Percentiles rank a stretch among this genome's conserved stretches.
Conservation (phyloP, 345 rosid species). For the Salix caprea region DNA sequence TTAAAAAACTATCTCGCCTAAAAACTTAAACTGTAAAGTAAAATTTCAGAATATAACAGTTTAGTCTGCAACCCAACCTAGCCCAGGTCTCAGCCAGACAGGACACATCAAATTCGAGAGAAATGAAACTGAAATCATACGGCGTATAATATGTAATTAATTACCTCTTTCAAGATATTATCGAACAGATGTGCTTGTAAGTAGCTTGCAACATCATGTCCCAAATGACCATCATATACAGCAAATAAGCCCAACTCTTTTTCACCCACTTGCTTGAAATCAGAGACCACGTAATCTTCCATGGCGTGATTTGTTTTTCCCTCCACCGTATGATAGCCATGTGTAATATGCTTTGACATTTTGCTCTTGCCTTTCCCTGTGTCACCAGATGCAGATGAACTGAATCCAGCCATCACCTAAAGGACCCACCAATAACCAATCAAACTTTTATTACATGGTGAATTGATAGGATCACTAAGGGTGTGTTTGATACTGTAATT, state of each 20-base stretch:
- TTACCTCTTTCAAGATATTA: conserved; percentile 72
- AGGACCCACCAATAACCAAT: conserved; percentile 9
- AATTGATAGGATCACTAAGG: too few species aligned
- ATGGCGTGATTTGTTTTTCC: conserved; percentile 78
- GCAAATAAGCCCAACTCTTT: conserved; percentile 77
- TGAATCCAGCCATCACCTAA: conserved; percentile 53
- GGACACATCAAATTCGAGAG: neutral
- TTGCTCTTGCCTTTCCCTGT: conserved; percentile 79
- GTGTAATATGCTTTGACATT: conserved; percentile 51
- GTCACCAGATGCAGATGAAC: conserved; percentile 40
- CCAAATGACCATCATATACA: conserved; percentile 84
- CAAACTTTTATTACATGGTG: too few species aligned
- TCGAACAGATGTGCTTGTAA: conserved; percentile 63
- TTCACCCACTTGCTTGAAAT: conserved; percentile 43
- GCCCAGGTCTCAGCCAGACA: too few species aligned
- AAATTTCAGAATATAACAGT: too few species aligned
- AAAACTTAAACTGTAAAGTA: too few species aligned
- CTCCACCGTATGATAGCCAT: conserved; percentile 67
- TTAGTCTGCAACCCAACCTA: too few species aligned
- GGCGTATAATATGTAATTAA: neutral
- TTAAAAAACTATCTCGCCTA: too few species aligned
- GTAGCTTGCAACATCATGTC: conserved; percentile 75
- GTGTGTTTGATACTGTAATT: too few species aligned
- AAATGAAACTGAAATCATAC: conserved; percentile 9
- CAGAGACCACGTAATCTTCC: conserved; percentile 76